A percentile compares a stretch with the other conserved stretches of the same genome.
Evolutionary conservation across 2,329 filamentous ascomycete species (phyloP).

Genomic region (Sclerotinia spermophila): DNA sequence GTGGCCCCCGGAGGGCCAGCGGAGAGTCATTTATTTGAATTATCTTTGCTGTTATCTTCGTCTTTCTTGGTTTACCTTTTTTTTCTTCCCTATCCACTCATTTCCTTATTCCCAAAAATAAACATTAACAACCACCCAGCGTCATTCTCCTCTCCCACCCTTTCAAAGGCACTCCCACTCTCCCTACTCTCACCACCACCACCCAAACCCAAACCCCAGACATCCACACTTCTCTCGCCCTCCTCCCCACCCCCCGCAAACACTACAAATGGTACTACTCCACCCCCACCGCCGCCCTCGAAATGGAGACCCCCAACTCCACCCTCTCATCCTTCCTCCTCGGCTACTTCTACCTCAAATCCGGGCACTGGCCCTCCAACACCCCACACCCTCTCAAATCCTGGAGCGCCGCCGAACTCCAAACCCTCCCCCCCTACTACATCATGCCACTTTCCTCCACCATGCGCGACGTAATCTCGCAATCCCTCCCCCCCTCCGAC

Average conservation of each 20-base stretch:
- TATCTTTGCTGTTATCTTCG: not conserved
- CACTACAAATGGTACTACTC: constrained; percentile 69
- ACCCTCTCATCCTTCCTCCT: constrained; percentile 58
- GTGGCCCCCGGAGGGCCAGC: not conserved
- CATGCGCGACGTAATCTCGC: constrained; percentile 59
- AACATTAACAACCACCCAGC: constrained; percentile 19
- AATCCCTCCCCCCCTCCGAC: constrained; percentile 47
- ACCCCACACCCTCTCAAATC: constrained; percentile 49
- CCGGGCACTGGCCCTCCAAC: constrained; percentile 56
- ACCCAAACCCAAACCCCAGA: constrained; percentile 36
- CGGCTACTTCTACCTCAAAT: constrained; percentile 67
- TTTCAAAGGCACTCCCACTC: constrained; percentile 46
- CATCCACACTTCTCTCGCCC: constrained; percentile 54
- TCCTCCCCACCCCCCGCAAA: constrained; percentile 55
- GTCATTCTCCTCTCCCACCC: constrained; percentile 64
- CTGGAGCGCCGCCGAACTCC: constrained; percentile 56
- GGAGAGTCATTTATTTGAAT: not conserved
- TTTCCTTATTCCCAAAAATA: not conserved
- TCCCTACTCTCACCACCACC: constrained; percentile 33
- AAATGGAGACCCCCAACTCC: constrained; percentile 48
- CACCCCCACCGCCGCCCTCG: constrained; percentile 43
- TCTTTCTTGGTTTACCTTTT: too few relatives aligned
- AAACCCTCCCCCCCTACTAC: constrained; percentile 64
- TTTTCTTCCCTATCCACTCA: too few relatives aligned
- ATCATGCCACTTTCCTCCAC: constrained; percentile 56